Evolutionary conservation across 176 grass and related monocot species (phyloP).

Genomic region (Cymbopogon citratus): DNA sequence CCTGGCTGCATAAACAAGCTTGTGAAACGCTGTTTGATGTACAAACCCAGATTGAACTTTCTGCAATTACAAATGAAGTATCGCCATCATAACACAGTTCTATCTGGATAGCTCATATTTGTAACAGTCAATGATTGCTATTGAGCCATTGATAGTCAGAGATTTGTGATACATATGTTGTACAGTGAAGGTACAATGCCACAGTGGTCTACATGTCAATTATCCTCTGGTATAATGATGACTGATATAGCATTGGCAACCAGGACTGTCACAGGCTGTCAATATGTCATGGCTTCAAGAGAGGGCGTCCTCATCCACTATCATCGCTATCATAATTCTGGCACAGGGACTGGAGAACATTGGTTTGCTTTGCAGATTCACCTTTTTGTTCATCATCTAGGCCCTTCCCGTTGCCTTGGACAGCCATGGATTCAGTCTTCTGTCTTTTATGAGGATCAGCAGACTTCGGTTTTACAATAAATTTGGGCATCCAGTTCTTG

Average conservation of each 20-base stretch:
- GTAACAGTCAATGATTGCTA: background rate
- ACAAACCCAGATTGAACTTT: no score
- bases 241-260: background rate
- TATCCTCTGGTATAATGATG: background rate
- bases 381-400: background rate
- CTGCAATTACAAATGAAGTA: no score
- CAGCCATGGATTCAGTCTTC: conserved; percentile 1
- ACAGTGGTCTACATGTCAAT: background rate
- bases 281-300: no score
- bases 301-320: conserved; percentile 4
- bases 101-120: background rate
- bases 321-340: conserved; percentile 44
- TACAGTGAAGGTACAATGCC: background rate
- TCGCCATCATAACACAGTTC: background rate
- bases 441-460: conserved; percentile 15
- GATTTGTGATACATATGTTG: background rate
- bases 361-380: background rate
- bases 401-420: conserved; percentile 4
- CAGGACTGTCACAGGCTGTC: no score
- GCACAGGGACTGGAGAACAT: conserved; percentile 45
- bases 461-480: conserved; percentile 43
- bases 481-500: conserved; percentile 35
- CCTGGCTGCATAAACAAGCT: no score
- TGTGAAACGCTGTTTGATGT: no score
- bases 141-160: background rate